Conservation (phyloP, 441 rosid genomes). For the Aquilaria agallochum region DNA sequence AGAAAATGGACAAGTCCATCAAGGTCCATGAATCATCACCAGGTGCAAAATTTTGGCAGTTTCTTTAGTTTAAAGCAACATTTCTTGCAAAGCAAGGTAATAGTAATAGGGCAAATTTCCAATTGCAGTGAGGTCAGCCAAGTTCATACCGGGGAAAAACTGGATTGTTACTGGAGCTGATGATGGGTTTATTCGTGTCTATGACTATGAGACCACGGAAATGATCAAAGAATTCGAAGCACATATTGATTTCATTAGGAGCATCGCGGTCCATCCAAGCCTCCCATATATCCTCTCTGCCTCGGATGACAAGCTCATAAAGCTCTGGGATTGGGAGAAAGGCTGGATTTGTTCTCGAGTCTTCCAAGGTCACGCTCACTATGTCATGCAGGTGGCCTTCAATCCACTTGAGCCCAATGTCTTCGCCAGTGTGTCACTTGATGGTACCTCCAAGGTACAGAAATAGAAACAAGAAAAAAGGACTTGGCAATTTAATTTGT, state of each 20-base stretch:
- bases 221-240: conserved; percentile 81
- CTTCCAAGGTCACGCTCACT: conserved; percentile 87
- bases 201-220: conserved; percentile 70
- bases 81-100: not conserved
- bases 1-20: conserved; percentile 67
- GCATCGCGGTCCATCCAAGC: conserved; percentile 74
- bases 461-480: not conserved
- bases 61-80: not conserved
- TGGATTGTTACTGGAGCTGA: conserved; percentile 95
- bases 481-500: not conserved
- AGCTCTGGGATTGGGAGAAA: conserved; percentile 97
- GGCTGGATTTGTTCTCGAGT: conserved; percentile 69
- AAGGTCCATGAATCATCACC: conserved; percentile 62
- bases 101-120: conserved; percentile 3
- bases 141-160: conserved; percentile 68
- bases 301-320: conserved; percentile 93
- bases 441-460: conserved; percentile 71
- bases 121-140: conserved; percentile 74
- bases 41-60: conserved; percentile 29
- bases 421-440: conserved; percentile 90
- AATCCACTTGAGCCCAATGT: conserved; percentile 74
- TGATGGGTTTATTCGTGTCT: conserved; percentile 73
- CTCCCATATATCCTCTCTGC: conserved; percentile 73
- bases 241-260: conserved; percentile 77
- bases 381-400: conserved; percentile 88